Base-by-base conservation (phyloP, 176 grass and related monocot species). In the Otatea glauca region DNA sequence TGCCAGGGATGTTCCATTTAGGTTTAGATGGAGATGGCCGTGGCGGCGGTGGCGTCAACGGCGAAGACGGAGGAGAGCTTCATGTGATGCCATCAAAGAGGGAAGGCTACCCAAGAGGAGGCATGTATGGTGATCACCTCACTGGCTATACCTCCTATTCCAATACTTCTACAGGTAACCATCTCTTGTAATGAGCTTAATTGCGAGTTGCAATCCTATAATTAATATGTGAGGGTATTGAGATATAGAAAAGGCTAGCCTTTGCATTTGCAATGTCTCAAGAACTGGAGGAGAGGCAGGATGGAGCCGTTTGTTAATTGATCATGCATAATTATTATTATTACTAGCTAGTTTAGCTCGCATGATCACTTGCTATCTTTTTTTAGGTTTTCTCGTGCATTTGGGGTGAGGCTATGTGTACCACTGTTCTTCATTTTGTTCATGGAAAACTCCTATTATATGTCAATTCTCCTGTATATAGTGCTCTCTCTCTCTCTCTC, bases 91-190 rank as follows among this genome's bases (percentile, higher is more conserved):
- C 76, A 5, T 6, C 85, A n/a, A 91, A 84, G 85, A 75, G 75
- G 44, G 80, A 84, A 50, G 45, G 80, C 34, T 80, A 88, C 80
- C 51, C 53, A 10, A 37, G 65, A 75, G 85, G 65, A 80, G 85
- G 85, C 76, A 76, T 91, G 53, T 87, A 84, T 25, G 84, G 85
- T 54, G 84, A 90, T 75, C 84, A 83, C 42, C 35, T 80, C 62
- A 7, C 75, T 7, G 80, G 85, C 0, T 91, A 91, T 81, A 55
- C 89, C 4, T 69, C 80, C 54, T 91, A 91, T 68, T 64, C 85
- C 80, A 91, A 58, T 66, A 61, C 77, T 0, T 55, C 80, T 6
- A 75, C 89, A 91, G 89, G 89, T 91, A 91, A 91, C 74, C 88
- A 86, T 65, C 85, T 88, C 81, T 81, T 91, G 89, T 91, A 78